phyloP scores from a whole-genome alignment of 345 rosid species.

The Viola odorata region DNA sequence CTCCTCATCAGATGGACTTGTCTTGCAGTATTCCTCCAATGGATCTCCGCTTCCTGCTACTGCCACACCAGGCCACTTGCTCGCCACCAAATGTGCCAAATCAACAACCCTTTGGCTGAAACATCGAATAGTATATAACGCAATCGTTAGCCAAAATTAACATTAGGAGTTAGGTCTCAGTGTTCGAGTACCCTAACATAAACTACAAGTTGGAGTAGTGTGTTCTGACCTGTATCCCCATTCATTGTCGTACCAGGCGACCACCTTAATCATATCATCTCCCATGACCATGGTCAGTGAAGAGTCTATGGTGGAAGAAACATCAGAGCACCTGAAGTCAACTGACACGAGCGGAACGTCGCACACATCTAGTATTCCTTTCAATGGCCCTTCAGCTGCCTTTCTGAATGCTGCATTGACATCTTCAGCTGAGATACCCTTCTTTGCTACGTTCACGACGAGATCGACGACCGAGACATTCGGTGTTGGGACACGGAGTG shows the following conservation, averaged over 20 bases:
- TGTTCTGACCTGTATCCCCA: slow-evolving; percentile 87
- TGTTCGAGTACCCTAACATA: neutral
- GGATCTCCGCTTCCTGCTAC: slow-evolving; percentile 77
- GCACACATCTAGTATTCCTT: slow-evolving; percentile 79
- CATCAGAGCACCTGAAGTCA: slow-evolving; percentile 88
- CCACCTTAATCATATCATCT: slow-evolving; percentile 96
- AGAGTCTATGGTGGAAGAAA: slow-evolving; percentile 87
- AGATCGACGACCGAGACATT: slow-evolving; percentile 95
- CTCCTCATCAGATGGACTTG: slow-evolving; percentile 78
- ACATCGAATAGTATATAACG: neutral
- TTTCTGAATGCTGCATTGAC: slow-evolving; percentile 91
- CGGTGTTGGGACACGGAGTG: slow-evolving; percentile 97
- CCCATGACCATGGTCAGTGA: slow-evolving; percentile 98
- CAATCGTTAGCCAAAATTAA: too few species aligned
- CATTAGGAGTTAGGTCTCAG: too few species aligned
- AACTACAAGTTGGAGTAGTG: neutral
- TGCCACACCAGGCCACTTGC: slow-evolving; percentile 69
- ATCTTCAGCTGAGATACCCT: slow-evolving; percentile 78
- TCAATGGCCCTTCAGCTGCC: slow-evolving; percentile 81
- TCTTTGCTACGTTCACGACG: slow-evolving; percentile 77
- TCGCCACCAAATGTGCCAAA: slow-evolving; percentile 87
- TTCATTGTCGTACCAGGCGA: slow-evolving; percentile 98
- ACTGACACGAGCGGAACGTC: slow-evolving; percentile 84
- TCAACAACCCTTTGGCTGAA: slow-evolving; percentile 96
- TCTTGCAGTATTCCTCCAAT: slow-evolving; percentile 87